These are phyloP conservation scores for Magnolia kwangsiensis DNA, from an alignment of 164 flowering plant genomes.

Conservation along the genomic window DNA sequence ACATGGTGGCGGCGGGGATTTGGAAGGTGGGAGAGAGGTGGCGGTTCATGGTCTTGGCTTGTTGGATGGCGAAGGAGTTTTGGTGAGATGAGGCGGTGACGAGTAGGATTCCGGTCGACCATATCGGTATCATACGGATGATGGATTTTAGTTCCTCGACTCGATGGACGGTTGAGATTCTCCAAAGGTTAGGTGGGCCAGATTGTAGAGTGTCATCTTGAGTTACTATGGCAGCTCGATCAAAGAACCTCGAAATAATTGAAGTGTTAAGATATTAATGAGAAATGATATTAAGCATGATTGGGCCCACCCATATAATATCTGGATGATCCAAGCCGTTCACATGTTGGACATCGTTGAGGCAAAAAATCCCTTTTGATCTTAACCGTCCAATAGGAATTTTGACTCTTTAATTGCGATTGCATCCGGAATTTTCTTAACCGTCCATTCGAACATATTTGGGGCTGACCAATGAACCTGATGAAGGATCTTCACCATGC, in stretches of 20 bases:
- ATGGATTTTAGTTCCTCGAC: conserved; percentile 25
- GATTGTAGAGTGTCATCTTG: neutral
- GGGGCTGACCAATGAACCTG: no score
- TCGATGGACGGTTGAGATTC: conserved; percentile 21
- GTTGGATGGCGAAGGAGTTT: conserved; percentile 20
- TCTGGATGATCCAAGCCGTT: neutral
- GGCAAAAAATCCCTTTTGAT: neutral
- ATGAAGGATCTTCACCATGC: no score
- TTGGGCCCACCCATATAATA: neutral
- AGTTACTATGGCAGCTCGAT: conserved; percentile 18
- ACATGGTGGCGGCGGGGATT: conserved; percentile 20
- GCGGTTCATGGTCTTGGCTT: conserved; percentile 23
- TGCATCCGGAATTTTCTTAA: no score
- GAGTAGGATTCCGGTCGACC: conserved; percentile 18
- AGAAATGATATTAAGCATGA: neutral
- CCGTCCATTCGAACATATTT: neutral
- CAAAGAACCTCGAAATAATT: conserved; percentile 9
- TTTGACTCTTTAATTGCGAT: neutral
- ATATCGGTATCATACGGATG: conserved; percentile 21
- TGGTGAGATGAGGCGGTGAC: conserved; percentile 16
- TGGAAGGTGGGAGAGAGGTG: conserved; percentile 19
- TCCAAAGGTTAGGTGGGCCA: conserved; percentile 17
- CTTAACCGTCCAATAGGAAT: neutral
- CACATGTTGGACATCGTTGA: neutral
- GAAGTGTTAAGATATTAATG: neutral